Evolutionary conservation across 371 early-diverging fungal genomes (phyloP).

Genomic region (Smittium culicis): DNA sequence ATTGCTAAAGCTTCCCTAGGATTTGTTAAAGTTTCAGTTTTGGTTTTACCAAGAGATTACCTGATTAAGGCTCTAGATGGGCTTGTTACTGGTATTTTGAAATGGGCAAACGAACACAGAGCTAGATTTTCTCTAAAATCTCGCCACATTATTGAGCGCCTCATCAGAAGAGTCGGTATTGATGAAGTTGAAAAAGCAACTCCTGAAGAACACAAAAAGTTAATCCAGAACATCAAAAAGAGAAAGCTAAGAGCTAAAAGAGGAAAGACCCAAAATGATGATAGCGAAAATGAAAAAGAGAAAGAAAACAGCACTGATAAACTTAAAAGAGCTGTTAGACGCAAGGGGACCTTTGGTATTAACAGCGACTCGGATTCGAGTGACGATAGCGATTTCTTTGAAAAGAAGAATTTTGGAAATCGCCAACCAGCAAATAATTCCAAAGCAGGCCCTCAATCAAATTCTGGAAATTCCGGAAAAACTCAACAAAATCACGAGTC

Average conservation of each 20-base stretch:
- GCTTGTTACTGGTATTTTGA: constrained; percentile 50
- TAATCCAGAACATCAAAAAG: constrained; percentile 83
- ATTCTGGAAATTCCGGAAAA: constrained; percentile 9
- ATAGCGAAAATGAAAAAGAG: constrained; percentile 36
- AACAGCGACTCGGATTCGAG: constrained; percentile 74
- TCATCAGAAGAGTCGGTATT: constrained; percentile 68
- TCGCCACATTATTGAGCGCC: constrained; percentile 82
- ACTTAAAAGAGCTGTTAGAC: constrained; percentile 13
- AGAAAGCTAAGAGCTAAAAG: constrained; percentile 75
- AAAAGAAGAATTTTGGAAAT: constrained; percentile 69
- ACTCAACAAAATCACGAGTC: constrained; percentile 12
- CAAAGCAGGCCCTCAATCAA: constrained; percentile 9
- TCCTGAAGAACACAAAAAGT: constrained; percentile 77
- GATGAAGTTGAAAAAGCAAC: constrained; percentile 62
- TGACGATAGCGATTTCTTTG: constrained; percentile 75
- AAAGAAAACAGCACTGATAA: constrained; percentile 29
- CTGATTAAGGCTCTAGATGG: constrained; percentile 49
- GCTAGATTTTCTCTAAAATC: constrained; percentile 78
- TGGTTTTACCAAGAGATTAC: constrained; percentile 52
- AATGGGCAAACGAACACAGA: constrained; percentile 73
- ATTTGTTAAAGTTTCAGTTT: constrained; percentile 80
- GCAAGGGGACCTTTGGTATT: too few species aligned
- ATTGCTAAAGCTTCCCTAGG: constrained; percentile 81
- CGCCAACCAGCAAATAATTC: constrained; percentile 42
- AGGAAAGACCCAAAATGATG: constrained; percentile 20